Percentiles rank a stretch among this genome's conserved stretches.
Conservation (phyloP, 768 basidiomycete species). For the Leccinum subtestaceum region DNA sequence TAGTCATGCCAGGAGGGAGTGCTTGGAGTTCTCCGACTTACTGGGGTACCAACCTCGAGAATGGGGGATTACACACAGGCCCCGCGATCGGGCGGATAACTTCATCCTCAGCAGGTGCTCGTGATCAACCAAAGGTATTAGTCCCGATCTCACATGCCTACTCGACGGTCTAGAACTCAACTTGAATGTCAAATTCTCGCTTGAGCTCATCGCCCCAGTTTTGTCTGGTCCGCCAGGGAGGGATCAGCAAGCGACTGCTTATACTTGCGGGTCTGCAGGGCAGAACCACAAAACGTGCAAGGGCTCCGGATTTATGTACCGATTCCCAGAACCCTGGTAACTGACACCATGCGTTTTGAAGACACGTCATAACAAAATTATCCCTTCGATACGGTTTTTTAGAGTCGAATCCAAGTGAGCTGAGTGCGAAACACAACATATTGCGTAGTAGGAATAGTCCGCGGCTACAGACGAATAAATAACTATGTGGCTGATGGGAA, state of each 20-base stretch:
- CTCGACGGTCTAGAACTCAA: slow-evolving; percentile 24
- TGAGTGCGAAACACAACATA: slow-evolving; percentile 23
- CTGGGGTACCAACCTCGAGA: slow-evolving; percentile 15
- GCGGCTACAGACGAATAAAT: slow-evolving; percentile 33
- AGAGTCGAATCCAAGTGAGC: slow-evolving; percentile 12
- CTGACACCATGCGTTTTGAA: slow-evolving; percentile 25
- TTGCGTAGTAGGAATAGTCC: slow-evolving; percentile 25
- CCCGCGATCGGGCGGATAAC: slow-evolving; percentile 8
- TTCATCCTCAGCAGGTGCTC: slow-evolving; percentile 1
- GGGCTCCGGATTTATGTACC: slow-evolving; percentile 18
- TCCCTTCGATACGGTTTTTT: slow-evolving; percentile 14
- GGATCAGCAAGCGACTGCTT: slow-evolving; percentile 21
- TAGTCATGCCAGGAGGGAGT: slow-evolving; percentile 11
- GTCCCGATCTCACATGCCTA: slow-evolving; percentile 17
- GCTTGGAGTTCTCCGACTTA: slow-evolving; percentile 2
- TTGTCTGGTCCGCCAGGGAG: slow-evolving; percentile 16
- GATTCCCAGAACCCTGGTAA: slow-evolving; percentile 29
- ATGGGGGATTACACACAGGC: slow-evolving; percentile 10
- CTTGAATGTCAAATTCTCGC: slow-evolving; percentile 25
- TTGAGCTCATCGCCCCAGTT: slow-evolving; percentile 29
- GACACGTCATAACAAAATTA: slow-evolving; percentile 20
- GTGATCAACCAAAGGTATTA: neutral
- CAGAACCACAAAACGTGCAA: slow-evolving; percentile 18
- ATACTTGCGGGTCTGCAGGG: slow-evolving; percentile 19
- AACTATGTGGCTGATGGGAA: slow-evolving; percentile 22